A percentile compares a stretch with the other conserved stretches of the same genome.
These are phyloP conservation scores for Dendrobium officinale DNA, from an alignment of 106 monocot species.

Conservation along the genomic window DNA sequence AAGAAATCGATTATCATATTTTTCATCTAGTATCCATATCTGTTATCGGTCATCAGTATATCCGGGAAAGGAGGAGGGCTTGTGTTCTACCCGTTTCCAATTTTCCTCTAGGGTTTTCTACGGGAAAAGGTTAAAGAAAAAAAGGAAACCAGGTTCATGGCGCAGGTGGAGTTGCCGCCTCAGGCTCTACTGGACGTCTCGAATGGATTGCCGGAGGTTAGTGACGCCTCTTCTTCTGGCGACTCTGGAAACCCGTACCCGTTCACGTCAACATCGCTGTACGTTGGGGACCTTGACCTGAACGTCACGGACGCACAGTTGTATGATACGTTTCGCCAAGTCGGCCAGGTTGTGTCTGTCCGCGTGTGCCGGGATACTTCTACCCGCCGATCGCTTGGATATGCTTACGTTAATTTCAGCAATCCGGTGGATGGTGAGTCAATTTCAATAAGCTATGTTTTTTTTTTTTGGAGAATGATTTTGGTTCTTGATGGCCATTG, in stretches of 20 bases:
- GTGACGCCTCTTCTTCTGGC: neutral
- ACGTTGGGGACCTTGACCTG: slow-evolving; percentile 74
- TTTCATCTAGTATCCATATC: neutral
- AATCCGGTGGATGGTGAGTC: slow-evolving; percentile 60
- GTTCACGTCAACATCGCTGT: slow-evolving; percentile 35
- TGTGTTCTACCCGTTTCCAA: neutral
- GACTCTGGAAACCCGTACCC: neutral
- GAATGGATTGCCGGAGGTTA: neutral
- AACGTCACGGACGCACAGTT: slow-evolving; percentile 76
- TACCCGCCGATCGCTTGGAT: slow-evolving; percentile 73
- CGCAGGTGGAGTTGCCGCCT: slow-evolving; percentile 13
- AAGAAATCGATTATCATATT: neutral
- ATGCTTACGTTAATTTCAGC: slow-evolving; percentile 79
- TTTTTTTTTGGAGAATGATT: neutral
- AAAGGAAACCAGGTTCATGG: slow-evolving; percentile 4
- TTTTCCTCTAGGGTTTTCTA: neutral
- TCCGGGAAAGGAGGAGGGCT: neutral
- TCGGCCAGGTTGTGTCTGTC: slow-evolving; percentile 68
- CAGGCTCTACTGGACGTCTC: neutral
- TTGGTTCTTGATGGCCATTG: neutral
- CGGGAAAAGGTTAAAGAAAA: neutral
- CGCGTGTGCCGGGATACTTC: slow-evolving; percentile 73
- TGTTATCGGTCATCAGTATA: neutral
- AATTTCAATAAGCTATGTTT: neutral
- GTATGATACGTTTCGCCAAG: slow-evolving; percentile 61